Evolutionary conservation across 192 early-diverging fungal species (phyloP).

Genomic region (Mortierella alpina): DNA sequence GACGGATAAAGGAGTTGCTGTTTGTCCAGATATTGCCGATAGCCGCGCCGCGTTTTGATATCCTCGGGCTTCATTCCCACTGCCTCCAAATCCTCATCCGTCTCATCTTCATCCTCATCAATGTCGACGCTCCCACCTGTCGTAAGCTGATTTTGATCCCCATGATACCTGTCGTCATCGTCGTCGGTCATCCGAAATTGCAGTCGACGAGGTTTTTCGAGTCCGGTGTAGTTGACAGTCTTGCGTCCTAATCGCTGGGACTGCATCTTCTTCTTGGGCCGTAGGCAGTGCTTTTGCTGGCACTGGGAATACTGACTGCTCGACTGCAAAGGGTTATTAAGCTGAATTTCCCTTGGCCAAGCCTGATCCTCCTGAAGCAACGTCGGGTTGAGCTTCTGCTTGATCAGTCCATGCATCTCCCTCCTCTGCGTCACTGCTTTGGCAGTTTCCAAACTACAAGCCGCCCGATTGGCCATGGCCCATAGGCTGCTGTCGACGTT

Average conservation of each 20-base stretch:
- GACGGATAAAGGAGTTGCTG: slow-evolving; percentile 16
- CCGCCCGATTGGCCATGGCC: slow-evolving; percentile 21
- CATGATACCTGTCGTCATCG: not conserved
- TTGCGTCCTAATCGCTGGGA: not conserved
- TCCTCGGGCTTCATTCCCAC: slow-evolving; percentile 2
- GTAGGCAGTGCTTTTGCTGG: not conserved
- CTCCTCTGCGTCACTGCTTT: slow-evolving; percentile 70
- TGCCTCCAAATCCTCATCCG: not conserved
- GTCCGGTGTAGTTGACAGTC: slow-evolving; percentile 5
- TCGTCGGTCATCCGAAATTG: not conserved
- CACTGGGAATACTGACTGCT: not conserved
- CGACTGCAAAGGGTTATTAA: not conserved
- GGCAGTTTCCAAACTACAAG: slow-evolving; percentile 62
- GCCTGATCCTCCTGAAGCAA: slow-evolving; percentile 22
- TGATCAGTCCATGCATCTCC: slow-evolving; percentile 66
- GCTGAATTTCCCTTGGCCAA: slow-evolving; percentile 51
- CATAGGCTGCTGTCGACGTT: not conserved
- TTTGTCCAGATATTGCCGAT: slow-evolving; percentile 19
- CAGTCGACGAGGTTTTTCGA: slow-evolving; percentile 35
- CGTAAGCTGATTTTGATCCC: not conserved
- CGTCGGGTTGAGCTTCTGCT: slow-evolving; percentile 55
- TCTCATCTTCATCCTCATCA: slow-evolving; percentile 4
- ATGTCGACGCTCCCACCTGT: not conserved
- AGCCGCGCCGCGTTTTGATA: slow-evolving; percentile 4
- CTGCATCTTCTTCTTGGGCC: not conserved